A percentile compares a stretch with the other conserved stretches of the same genome.
Evolutionary conservation across 768 basidiomycete species (phyloP).

Genomic region (Rossbeevera mucosa): DNA sequence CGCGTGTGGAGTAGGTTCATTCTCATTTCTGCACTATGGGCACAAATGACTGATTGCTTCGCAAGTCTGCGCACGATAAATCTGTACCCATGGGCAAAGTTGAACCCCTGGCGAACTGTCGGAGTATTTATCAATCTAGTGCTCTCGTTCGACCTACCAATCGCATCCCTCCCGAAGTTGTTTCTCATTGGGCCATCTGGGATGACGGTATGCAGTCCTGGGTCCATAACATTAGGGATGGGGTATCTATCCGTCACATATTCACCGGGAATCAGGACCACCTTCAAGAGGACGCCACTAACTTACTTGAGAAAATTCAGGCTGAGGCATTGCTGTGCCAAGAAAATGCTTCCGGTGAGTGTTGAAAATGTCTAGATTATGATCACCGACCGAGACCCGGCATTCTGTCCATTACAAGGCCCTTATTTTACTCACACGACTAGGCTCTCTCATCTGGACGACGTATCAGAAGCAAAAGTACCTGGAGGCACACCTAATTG

Average conservation of each 20-base stretch:
- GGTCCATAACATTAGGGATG: conserved; percentile 18
- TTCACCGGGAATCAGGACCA: conserved; percentile 44
- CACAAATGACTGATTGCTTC: conserved; percentile 8
- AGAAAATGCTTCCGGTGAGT: conserved; percentile 22
- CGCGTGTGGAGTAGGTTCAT: conserved; percentile 35
- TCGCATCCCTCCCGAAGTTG: conserved; percentile 16
- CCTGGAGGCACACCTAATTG: conserved; percentile 25
- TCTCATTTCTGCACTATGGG: neutral
- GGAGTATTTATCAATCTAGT: conserved; percentile 13
- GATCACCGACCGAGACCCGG: neutral
- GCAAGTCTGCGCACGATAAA: conserved; percentile 9
- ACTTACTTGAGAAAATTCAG: conserved; percentile 40
- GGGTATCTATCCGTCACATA: conserved; percentile 37
- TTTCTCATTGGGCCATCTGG: conserved; percentile 17
- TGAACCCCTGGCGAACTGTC: conserved; percentile 22
- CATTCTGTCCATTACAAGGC: conserved; percentile 11
- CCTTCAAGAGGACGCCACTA: conserved; percentile 38
- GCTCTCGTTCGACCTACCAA: conserved; percentile 17
- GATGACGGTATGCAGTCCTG: conserved; percentile 30
- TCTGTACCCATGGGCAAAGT: conserved; percentile 11
- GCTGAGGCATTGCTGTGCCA: conserved; percentile 21
- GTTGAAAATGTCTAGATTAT: neutral
- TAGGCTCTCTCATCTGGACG: conserved; percentile 6
- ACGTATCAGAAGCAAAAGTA: conserved; percentile 13
- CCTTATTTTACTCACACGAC: conserved; percentile 29